Evolutionary conservation across 345 rosid species (phyloP).

Genomic region (Carallia pectinifolia): DNA sequence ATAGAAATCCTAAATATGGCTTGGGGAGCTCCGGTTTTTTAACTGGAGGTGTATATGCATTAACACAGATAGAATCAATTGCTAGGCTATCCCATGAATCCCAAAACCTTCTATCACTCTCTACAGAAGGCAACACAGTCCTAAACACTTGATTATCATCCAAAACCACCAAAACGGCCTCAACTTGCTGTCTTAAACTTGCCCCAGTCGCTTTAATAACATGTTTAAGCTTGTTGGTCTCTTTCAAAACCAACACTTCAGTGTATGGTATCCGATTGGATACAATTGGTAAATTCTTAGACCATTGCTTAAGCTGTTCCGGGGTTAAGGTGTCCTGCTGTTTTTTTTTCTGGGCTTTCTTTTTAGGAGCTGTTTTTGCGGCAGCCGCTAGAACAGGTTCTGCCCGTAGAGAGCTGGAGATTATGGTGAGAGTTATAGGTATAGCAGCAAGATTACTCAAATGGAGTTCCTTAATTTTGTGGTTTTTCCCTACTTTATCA

Average conservation of each 20-base stretch:
- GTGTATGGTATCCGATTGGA: constrained; percentile 68
- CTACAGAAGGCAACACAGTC: constrained; percentile 72
- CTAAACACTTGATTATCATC: constrained; percentile 78
- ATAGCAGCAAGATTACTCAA: constrained; percentile 50
- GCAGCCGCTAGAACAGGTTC: constrained; percentile 44
- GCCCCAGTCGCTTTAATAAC: constrained; percentile 62
- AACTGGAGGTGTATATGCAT: constrained; percentile 75
- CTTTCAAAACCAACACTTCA: constrained; percentile 54
- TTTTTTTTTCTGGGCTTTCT: constrained; percentile 51
- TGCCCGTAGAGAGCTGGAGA: constrained; percentile 49
- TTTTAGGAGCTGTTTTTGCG: constrained; percentile 47
- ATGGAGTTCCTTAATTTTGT: constrained; percentile 19
- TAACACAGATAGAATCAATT: constrained; percentile 62
- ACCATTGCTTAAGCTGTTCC: constrained; percentile 77
- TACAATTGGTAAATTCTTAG: constrained; percentile 64
- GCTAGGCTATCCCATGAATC: constrained; percentile 70
- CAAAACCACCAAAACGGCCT: constrained; percentile 71
- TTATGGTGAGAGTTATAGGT: constrained; percentile 67
- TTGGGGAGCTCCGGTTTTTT: constrained; percentile 69
- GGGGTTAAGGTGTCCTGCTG: constrained; percentile 53
- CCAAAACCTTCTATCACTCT: constrained; percentile 78
- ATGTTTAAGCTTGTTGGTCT: constrained; percentile 68
- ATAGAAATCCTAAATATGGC: constrained; percentile 72
- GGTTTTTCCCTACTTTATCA: constrained; percentile 22
- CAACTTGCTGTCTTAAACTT: constrained; percentile 43